phyloP scores from a whole-genome alignment of 768 basidiomycete species.

The Rhodotorula diobovata region DNA sequence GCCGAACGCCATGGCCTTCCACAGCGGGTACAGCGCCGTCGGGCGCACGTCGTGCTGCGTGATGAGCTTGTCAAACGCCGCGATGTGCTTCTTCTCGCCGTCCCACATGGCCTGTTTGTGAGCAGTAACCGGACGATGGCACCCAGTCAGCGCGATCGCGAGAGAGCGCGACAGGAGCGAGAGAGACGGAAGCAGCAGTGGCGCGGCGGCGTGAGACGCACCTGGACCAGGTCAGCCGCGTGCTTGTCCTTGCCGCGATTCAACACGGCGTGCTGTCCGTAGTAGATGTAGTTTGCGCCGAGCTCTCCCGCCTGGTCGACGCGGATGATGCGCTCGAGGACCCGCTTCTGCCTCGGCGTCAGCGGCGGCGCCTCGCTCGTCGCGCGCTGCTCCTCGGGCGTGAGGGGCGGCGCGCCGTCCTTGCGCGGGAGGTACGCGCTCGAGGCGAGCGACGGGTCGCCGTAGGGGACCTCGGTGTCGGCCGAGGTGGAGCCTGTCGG shows the following conservation, averaged over 20 bases:
- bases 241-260: constrained; percentile 49
- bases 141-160: neutral
- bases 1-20: constrained; percentile 79
- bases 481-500: constrained; percentile 30
- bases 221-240: constrained; percentile 68
- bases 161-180: too few relatives aligned
- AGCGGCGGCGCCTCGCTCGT: constrained; percentile 40
- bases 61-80: constrained; percentile 78
- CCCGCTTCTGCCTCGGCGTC: constrained; percentile 40
- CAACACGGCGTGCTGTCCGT: constrained; percentile 74
- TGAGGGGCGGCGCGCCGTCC: neutral
- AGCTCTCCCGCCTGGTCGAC: constrained; percentile 95
- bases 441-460: constrained; percentile 14
- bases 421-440: constrained; percentile 28
- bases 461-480: constrained; percentile 32
- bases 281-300: constrained; percentile 93
- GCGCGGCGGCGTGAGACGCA: constrained; percentile 47
- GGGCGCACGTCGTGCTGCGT: constrained; percentile 78
- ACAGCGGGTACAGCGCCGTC: constrained; percentile 74
- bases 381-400: constrained; percentile 4
- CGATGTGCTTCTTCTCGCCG: constrained; percentile 85
- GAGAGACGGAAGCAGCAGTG: neutral
- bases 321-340: constrained; percentile 55
- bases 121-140: neutral
- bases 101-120: constrained; percentile 84